Base-by-base conservation (phyloP, 2,329 filamentous ascomycete genomes). In the Cadophora sp. region DNA sequence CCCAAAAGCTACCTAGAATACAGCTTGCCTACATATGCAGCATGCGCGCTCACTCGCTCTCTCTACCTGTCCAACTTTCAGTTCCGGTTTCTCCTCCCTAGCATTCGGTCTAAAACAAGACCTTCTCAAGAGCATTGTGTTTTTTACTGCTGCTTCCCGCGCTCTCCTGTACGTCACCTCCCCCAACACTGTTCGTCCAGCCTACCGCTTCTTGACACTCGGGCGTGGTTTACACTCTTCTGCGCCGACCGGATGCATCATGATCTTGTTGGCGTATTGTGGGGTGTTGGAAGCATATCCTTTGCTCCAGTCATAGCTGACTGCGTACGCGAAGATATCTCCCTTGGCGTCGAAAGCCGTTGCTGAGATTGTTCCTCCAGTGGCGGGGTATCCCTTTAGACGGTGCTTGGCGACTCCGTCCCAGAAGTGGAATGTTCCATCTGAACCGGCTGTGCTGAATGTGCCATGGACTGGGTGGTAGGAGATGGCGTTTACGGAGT, bases 251-350 rank as follows among this genome's bases (percentile, higher is more conserved):
- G 92, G 89, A 77, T 96, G 92, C 78, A 97, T 84, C 89, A 94
- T 94, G 62, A 96, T 89, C 82, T 96, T 96, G 79, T 88, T 91
- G 9, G 91, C 88, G 68, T 88, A 89, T 72, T 85, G 85, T 66
- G 89, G 88, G 30, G 84, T 96, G 81, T 98, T 98, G 72, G 84
- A 87, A 71, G 91, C 88, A 81, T 95, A 97, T 18, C 96, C 96
- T 83, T 99, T 98, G 82, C 91, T 94, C 96, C 96, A 99, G 82
- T 99, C 96, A 79, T 99, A 99, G 78, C 93, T 94, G 58, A 97
- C 88, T 30, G 94, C 93, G 74, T 96, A 96, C 18, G 92, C 92
- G 77, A 96, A 96, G 75, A 95, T 93, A 76, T 81, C 90, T 62
- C 96, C 96, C 66, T 85, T 91, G 74, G 89, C 88, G 82, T 94